Evolutionary conservation across 257 asterid genomes (phyloP), one percentile per base, ranked within the genome.

Genomic region (Knoxia roxburghii): DNA sequence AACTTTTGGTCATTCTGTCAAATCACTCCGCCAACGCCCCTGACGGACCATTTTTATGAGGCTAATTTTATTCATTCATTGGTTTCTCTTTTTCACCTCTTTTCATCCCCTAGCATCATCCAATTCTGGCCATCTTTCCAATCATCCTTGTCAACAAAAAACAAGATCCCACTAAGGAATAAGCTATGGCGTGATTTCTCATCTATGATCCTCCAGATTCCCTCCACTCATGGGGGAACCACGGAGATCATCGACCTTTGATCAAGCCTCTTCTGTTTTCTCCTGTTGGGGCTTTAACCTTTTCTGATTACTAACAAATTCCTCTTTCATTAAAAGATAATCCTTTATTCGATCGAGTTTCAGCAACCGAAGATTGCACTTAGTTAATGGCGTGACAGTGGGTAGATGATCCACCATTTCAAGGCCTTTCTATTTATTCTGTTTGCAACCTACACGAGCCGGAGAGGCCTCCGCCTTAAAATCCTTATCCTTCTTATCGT

Each of bases 141-240:
- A n/a, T n/a, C n/a, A 72, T 91, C 98, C 79, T 91, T 91, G 69
- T 91, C 96, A 6, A 89, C 96, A 52, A 89, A 89, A 0, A 94
- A 87, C 81, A 91, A 80, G 64, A 91, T 91, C 78, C 98, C 0
- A 89, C 96, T 20, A 95, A 85, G 29, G 90, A 85, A 11, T 91
- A 87, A 50, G 87, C 95, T 40, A 89, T 87, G 26, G 96, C 95
- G 75, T 87, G 97, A 62, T 85, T n/a, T 91, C 95, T 91, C 97
- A 78, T 91, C 96, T 71, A 91, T 91, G 50, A 91, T 88, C 97
- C 82, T 91, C 97, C 65, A 91, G 66, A 69, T 84, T 91, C 15
- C 96, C 97, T 20, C 86, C 96, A 48, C 97, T 88, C 97, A 91
- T 88, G 23, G 97, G 97, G 29, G 96, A 80, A 20, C 96, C 97